phyloP scores from a whole-genome alignment of 768 basidiomycete genomes.

The Collybia mongolica region DNA sequence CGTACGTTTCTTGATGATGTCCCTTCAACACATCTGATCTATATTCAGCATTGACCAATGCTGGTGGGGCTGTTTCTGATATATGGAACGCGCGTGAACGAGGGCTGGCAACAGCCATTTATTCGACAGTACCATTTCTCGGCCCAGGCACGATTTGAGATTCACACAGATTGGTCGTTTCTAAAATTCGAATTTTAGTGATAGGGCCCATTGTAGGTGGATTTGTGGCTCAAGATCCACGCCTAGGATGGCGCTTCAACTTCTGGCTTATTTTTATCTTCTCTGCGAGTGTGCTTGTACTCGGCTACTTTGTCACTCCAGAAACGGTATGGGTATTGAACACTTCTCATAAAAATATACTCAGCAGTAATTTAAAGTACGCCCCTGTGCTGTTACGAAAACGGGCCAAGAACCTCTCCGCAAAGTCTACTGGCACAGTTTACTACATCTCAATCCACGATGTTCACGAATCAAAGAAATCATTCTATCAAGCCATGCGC shows the following conservation, averaged over 20 bases:
- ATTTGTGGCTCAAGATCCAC: slow-evolving; percentile 48
- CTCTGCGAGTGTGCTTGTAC: slow-evolving; percentile 40
- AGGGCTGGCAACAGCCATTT: slow-evolving; percentile 57
- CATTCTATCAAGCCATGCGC: slow-evolving; percentile 39
- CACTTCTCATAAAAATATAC: slow-evolving; percentile 37
- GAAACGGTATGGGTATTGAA: slow-evolving; percentile 48
- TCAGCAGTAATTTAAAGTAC: slow-evolving; percentile 54
- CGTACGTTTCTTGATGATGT: slow-evolving; percentile 31
- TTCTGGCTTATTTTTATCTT: slow-evolving; percentile 68
- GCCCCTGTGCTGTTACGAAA: slow-evolving; percentile 18
- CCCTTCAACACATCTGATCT: slow-evolving; percentile 3
- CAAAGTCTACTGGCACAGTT: slow-evolving; percentile 35
- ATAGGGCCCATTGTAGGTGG: slow-evolving; percentile 70
- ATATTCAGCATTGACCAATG: slow-evolving; percentile 53
- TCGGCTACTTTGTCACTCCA: slow-evolving; percentile 47
- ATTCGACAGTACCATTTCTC: slow-evolving; percentile 57
- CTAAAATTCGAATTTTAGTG: slow-evolving; percentile 28
- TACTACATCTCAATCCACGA: slow-evolving; percentile 54
- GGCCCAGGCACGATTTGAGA: slow-evolving; percentile 42
- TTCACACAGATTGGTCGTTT: not conserved
- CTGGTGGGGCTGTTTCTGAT: slow-evolving; percentile 56
- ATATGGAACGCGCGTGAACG: slow-evolving; percentile 61
- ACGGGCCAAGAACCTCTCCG: slow-evolving; percentile 43
- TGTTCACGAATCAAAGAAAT: slow-evolving; percentile 33
- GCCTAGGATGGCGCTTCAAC: slow-evolving; percentile 58